Conservation (phyloP, 768 basidiomycete species). For the Termitomyces sp. region DNA sequence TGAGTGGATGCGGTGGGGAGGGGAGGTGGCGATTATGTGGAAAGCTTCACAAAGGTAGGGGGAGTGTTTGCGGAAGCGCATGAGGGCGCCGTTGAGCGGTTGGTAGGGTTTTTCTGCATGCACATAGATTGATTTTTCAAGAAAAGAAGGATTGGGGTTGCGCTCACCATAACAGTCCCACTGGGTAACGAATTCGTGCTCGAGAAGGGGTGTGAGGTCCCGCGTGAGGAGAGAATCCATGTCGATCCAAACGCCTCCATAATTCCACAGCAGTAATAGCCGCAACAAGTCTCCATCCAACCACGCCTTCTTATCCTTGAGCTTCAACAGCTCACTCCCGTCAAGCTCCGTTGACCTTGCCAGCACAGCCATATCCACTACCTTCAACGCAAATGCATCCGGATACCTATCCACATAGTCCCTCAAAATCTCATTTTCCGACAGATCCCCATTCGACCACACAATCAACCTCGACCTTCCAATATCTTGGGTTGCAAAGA, state of each 20-base stretch:
- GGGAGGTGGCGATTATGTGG: slow-evolving; percentile 76
- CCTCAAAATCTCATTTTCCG: slow-evolving; percentile 48
- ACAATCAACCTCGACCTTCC: slow-evolving; percentile 61
- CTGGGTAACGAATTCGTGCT: slow-evolving; percentile 96
- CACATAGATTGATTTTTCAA: neutral
- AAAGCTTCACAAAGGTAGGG: slow-evolving; percentile 98
- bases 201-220: slow-evolving; percentile 79
- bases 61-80: slow-evolving; percentile 88
- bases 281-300: slow-evolving; percentile 92
- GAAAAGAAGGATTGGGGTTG: neutral
- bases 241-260: slow-evolving; percentile 94
- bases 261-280: slow-evolving; percentile 81
- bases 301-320: slow-evolving; percentile 82
- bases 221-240: slow-evolving; percentile 94
- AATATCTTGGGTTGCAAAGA: slow-evolving; percentile 87
- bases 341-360: slow-evolving; percentile 77
- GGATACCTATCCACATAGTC: slow-evolving; percentile 61
- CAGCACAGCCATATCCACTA: slow-evolving; percentile 61
- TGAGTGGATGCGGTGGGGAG: slow-evolving; percentile 68
- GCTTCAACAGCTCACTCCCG: slow-evolving; percentile 50
- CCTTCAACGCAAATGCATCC: slow-evolving; percentile 61
- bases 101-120: slow-evolving; percentile 35
- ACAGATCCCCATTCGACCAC: slow-evolving; percentile 88
- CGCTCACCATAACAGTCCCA: slow-evolving; percentile 96
- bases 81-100: slow-evolving; percentile 88